A percentile compares a stretch with the other conserved stretches of the same genome.
These are phyloP conservation scores for Kernera saxatilis DNA, from an alignment of 345 rosid species.

Conservation along the genomic window DNA sequence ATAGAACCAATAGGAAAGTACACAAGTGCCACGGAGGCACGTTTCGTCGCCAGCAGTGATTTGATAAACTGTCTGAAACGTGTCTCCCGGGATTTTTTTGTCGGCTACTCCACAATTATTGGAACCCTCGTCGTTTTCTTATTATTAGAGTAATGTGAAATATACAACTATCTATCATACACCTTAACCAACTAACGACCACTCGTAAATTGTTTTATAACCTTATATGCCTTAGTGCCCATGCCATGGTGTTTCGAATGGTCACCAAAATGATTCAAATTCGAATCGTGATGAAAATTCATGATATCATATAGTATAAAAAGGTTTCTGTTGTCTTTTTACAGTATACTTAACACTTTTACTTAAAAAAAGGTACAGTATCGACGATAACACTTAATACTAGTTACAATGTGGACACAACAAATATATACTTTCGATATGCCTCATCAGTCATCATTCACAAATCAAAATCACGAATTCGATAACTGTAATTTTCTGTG, in stretches of 20 bases:
- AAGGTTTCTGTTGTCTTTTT: no score
- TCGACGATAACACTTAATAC: no score
- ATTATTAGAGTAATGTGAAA: background rate
- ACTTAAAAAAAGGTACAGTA: no score
- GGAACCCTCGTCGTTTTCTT: slow-evolving; percentile 24
- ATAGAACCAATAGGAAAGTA: slow-evolving; percentile 20
- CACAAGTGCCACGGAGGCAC: slow-evolving; percentile 28
- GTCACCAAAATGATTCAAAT: no score
- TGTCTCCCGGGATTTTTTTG: slow-evolving; percentile 26
- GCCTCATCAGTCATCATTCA: no score
- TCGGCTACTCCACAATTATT: slow-evolving; percentile 33
- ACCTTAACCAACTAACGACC: slow-evolving; percentile 24
- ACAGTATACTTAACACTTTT: no score
- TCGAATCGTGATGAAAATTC: no score
- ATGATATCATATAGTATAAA: no score
- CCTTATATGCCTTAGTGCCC: background rate
- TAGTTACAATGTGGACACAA: no score
- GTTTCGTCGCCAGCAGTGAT: slow-evolving; percentile 24
- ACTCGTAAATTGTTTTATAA: slow-evolving; percentile 9
- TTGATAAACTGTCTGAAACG: slow-evolving; percentile 23
- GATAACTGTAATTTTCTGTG: no score
- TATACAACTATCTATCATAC: slow-evolving; percentile 3
- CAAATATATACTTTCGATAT: no score
- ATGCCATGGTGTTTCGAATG: background rate
- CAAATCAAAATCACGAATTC: no score